phyloP scores from a whole-genome alignment of 1,139 yeast species.

The Suhomyces kunorum region DNA sequence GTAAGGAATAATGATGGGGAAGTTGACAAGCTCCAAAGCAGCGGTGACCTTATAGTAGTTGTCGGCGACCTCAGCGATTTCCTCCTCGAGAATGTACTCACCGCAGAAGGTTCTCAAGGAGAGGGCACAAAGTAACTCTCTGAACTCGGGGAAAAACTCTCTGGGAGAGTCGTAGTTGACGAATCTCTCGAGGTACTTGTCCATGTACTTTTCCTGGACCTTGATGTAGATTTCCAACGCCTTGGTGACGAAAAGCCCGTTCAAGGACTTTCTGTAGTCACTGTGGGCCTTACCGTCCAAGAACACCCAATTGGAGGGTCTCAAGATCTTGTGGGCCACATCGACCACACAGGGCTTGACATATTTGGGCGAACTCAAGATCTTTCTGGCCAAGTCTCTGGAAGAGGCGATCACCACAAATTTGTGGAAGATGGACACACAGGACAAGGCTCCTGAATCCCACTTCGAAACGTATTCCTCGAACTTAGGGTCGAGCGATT shows the following conservation, averaged over 20 bases:
- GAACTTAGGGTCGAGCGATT: slow-evolving; percentile 93
- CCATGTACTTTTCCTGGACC: slow-evolving; percentile 79
- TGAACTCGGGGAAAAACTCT: slow-evolving; percentile 86
- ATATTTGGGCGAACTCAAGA: slow-evolving; percentile 78
- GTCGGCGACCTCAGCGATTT: slow-evolving; percentile 83
- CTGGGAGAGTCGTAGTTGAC: slow-evolving; percentile 60
- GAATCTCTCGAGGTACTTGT: slow-evolving; percentile 70
- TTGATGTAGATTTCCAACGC: slow-evolving; percentile 87
- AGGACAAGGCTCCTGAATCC: slow-evolving; percentile 90
- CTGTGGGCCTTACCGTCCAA: slow-evolving; percentile 93
- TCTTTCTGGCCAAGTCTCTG: slow-evolving; percentile 87
- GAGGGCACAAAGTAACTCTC: slow-evolving; percentile 94
- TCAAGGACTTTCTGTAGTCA: slow-evolving; percentile 87
- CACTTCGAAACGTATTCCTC: slow-evolving; percentile 91
- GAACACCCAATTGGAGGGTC: slow-evolving; percentile 98
- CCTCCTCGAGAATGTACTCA: slow-evolving; percentile 87
- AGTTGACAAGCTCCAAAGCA: slow-evolving; percentile 93
- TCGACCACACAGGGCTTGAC: slow-evolving; percentile 98
- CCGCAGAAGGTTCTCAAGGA: slow-evolving; percentile 95
- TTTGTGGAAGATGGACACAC: slow-evolving; percentile 97
- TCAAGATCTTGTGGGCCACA: slow-evolving; percentile 86
- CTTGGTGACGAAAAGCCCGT: slow-evolving; percentile 80
- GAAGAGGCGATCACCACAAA: slow-evolving; percentile 93
- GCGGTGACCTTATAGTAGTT: slow-evolving; percentile 90
- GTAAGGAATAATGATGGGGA: slow-evolving; percentile 93